These are phyloP conservation scores for Cryptococcus maquisensis DNA, from an alignment of 1,284 basidiomycete genomes.

Conservation along the genomic window DNA sequence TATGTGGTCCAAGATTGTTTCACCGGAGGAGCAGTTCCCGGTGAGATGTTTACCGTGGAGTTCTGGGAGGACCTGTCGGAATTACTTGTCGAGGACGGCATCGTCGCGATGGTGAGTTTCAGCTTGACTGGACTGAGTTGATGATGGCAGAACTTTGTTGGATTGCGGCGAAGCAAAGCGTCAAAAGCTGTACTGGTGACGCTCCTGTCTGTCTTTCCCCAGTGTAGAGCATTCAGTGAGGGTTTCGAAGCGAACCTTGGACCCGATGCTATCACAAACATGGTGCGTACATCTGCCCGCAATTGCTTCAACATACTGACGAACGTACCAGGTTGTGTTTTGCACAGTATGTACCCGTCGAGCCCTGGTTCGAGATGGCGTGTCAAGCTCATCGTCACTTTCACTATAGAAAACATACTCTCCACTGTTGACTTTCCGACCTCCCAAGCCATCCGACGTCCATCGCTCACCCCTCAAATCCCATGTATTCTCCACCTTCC, in stretches of 20 bases:
- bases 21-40: constrained; percentile 78
- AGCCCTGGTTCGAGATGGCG: neutral
- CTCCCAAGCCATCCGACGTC: constrained; percentile 43
- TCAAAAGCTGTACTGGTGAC: constrained; percentile 66
- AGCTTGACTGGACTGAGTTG: neutral
- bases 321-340: constrained; percentile 63
- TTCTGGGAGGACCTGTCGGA: constrained; percentile 71
- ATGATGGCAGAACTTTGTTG: constrained; percentile 63
- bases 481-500: constrained; percentile 33
- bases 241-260: constrained; percentile 49
- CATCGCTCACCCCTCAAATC: constrained; percentile 31
- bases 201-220: constrained; percentile 61
- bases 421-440: constrained; percentile 62
- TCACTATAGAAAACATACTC: constrained; percentile 49
- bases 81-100: constrained; percentile 64
- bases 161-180: constrained; percentile 60
- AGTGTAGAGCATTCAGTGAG: constrained; percentile 79
- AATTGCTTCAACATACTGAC: neutral
- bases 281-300: constrained; percentile 53
- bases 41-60: constrained; percentile 71
- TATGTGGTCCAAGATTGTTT: constrained; percentile 87
- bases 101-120: constrained; percentile 68
- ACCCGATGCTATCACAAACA: constrained; percentile 63
- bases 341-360: constrained; percentile 53
- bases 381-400: constrained; percentile 9